Evolutionary conservation across 768 basidiomycete species (phyloP), one percentile per base, ranked within the genome.

Genomic region (Termitomyces sp.): DNA sequence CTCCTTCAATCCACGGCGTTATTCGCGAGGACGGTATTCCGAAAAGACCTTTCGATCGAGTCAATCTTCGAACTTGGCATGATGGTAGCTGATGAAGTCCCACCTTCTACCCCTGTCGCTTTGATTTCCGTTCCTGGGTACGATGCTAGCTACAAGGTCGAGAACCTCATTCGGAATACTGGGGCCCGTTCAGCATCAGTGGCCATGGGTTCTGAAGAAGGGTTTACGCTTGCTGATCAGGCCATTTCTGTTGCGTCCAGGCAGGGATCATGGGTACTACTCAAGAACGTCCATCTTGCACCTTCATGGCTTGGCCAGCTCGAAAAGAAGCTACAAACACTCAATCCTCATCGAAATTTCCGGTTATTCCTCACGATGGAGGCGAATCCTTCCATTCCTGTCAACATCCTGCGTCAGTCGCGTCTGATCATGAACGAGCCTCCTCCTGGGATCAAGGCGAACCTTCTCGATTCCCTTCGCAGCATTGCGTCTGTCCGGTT

Each of bases 371-470:
- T 99, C 54, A 98, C 97, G 2, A 93, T 98, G 94, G 97, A 98
- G 75, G 92, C 92, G 28, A 96, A 92, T 69, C 91, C 91, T 26
- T 82, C 88, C 30, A 94, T 99, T 57, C 94, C 96, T 7, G 94
- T 97, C 66, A 98, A 97, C 70, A 94, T 98, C 63, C 82, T 99
- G 26, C 90, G 95, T 10, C 94, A 94, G 71, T 98, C 95, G 30
- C 88, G 94, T 48, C 85, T 98, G 64, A 82, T 98, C 69, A 98
- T 98, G 95, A 98, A 98, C 69, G 97, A 99, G 69, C 95, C 97
- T 50, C 91, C 94, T 46, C 95, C 95, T 14, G 97, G 97, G 51
- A 84, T 99, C 73, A 95, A 95, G 66, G 97, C 97, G 47, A 98
- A 97, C 68, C 78, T 99, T 8, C 79, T 97, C 22, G 96, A 98